Conservation (phyloP, 2,329 filamentous ascomycete genomes). For the Exophiala phaeomuriformis region DNA sequence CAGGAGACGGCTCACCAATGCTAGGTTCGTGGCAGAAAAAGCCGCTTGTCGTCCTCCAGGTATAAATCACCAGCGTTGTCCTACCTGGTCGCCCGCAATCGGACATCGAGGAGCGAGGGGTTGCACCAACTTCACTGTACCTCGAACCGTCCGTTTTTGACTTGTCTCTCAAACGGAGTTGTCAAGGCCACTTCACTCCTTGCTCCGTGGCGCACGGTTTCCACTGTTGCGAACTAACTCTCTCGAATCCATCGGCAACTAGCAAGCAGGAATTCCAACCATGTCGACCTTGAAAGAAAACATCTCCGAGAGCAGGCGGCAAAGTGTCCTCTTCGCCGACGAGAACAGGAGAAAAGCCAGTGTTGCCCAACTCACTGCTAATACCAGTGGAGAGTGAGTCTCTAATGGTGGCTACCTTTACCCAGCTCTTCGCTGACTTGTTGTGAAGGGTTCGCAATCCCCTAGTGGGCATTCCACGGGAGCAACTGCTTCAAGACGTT, state of each 20-base stretch:
- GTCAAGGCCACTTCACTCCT: too few species aligned
- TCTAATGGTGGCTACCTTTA: background rate
- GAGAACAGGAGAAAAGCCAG: slow-evolving; percentile 25
- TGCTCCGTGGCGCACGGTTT: too few species aligned
- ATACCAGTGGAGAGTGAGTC: slow-evolving; percentile 33
- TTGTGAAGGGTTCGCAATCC: slow-evolving; percentile 28
- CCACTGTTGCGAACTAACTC: background rate
- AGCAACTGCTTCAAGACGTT: slow-evolving; percentile 29
- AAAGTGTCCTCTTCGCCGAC: slow-evolving; percentile 18
- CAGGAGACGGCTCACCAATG: too few species aligned
- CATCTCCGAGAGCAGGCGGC: slow-evolving; percentile 3
- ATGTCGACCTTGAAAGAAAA: slow-evolving; percentile 17
- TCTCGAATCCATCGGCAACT: background rate
- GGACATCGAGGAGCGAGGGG: too few species aligned
- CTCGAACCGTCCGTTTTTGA: too few species aligned
- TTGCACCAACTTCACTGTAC: too few species aligned
- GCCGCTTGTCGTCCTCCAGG: too few species aligned
- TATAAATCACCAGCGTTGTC: too few species aligned
- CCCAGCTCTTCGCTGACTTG: background rate
- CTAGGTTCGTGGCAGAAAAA: too few species aligned
- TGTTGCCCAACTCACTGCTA: slow-evolving; percentile 29
- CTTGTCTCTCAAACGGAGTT: too few species aligned
- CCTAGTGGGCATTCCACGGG: slow-evolving; percentile 30
- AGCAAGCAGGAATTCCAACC: background rate
- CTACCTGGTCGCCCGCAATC: too few species aligned